Percentiles rank a stretch among this genome's conserved stretches.
Evolutionary conservation across 176 grass and related monocot species (phyloP).

Genomic region (Oryza brachyantha): DNA sequence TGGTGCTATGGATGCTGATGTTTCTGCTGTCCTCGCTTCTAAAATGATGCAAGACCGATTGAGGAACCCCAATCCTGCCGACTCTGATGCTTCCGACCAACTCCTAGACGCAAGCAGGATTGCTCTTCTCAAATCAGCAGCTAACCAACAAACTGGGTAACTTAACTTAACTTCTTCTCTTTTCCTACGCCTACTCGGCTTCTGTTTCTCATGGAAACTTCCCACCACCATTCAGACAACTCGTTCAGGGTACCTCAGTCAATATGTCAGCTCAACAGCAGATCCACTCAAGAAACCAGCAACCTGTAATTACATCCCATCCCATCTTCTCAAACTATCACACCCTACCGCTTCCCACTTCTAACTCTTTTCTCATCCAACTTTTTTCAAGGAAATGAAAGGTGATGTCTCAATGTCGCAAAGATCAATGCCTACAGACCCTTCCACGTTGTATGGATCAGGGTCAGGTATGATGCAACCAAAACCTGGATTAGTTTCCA

Average conservation of each 20-base stretch:
- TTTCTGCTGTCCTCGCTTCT: slow-evolving; percentile 68
- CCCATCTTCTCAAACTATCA: slow-evolving; percentile 23
- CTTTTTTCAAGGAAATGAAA: slow-evolving; percentile 69
- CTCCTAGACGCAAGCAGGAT: slow-evolving; percentile 68
- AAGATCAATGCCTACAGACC: slow-evolving; percentile 67
- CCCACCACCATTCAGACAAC: slow-evolving; percentile 47
- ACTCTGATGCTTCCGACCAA: slow-evolving; percentile 69
- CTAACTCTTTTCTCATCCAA: slow-evolving; percentile 19
- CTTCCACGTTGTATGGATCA: slow-evolving; percentile 59
- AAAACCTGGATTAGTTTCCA: slow-evolving; percentile 60
- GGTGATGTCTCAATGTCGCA: slow-evolving; percentile 57
- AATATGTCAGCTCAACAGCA: slow-evolving; percentile 70
- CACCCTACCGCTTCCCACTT: neutral
- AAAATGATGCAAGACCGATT: slow-evolving; percentile 75
- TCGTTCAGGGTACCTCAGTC: slow-evolving; percentile 51
- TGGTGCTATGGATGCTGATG: slow-evolving; percentile 43
- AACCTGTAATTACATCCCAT: slow-evolving; percentile 49
- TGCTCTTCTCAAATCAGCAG: slow-evolving; percentile 60
- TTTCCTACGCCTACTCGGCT: neutral
- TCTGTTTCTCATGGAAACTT: slow-evolving; percentile 7
- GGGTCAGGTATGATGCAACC: slow-evolving; percentile 63
- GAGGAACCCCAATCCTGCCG: slow-evolving; percentile 60
- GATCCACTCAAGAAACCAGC: slow-evolving; percentile 70
- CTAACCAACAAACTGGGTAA: slow-evolving; percentile 68
- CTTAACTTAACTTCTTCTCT: neutral